These are phyloP conservation scores for Lithohypha guttulata DNA, from an alignment of 2,329 filamentous ascomycete genomes.

Conservation along the genomic window DNA sequence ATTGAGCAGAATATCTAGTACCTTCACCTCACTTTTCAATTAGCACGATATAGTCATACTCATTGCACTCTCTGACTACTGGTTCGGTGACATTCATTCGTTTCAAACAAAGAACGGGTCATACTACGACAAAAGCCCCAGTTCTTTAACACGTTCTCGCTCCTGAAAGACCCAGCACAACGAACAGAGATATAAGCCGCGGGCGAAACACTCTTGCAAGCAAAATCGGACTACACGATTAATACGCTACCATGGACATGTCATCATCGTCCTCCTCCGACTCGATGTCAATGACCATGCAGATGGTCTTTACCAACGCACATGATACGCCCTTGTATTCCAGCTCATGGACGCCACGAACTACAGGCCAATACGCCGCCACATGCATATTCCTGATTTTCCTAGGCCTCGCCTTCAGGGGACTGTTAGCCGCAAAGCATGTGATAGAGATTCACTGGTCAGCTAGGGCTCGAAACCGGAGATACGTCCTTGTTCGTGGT, in stretches of 20 bases:
- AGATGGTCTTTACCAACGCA: conserved; percentile 42
- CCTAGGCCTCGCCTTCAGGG: conserved; percentile 59
- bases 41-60: too few relatives aligned
- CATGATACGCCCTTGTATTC: conserved; percentile 57
- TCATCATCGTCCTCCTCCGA: conserved; percentile 10
- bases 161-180: too few relatives aligned
- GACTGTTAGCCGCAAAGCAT: conserved; percentile 59
- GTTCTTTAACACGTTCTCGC: too few relatives aligned
- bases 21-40: too few relatives aligned
- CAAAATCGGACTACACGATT: not conserved
- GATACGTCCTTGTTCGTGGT: conserved; percentile 65
- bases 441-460: conserved; percentile 54
- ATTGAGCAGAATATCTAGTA: too few relatives aligned
- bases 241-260: conserved; percentile 18
- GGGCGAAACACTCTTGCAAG: not conserved
- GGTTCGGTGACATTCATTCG: too few relatives aligned
- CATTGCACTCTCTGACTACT: too few relatives aligned
- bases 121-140: too few relatives aligned
- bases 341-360: conserved; percentile 60
- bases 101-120: too few relatives aligned
- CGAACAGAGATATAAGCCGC: too few relatives aligned
- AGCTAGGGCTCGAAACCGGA: conserved; percentile 58
- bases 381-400: conserved; percentile 86
- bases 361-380: conserved; percentile 63
- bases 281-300: conserved; percentile 23